These are phyloP conservation scores for Tylopilus sp. DNA, from an alignment of 768 basidiomycete genomes.

Conservation along the genomic window DNA sequence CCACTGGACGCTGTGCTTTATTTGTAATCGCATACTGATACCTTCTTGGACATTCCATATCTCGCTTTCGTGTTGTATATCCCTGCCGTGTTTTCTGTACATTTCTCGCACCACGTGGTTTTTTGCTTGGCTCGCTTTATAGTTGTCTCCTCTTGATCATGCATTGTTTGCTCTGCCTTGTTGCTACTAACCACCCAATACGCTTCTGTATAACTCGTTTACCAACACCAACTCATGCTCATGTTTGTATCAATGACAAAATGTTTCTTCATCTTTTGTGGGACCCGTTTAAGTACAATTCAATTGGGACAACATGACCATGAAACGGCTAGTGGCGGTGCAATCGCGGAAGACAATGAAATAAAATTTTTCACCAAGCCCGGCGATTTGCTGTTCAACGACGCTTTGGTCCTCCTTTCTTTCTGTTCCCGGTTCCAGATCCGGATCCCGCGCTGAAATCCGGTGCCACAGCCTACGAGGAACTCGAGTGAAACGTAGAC, in stretches of 20 bases:
- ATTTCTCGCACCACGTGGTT: slow-evolving; percentile 1
- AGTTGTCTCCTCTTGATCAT: background rate
- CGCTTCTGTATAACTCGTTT: slow-evolving; percentile 16
- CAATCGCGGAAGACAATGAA: background rate
- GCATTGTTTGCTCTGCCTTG: background rate
- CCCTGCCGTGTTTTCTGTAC: slow-evolving; percentile 11
- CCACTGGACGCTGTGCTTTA: slow-evolving; percentile 4
- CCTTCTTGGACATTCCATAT: slow-evolving; percentile 21
- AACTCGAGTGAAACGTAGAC: slow-evolving; percentile 2
- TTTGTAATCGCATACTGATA: slow-evolving; percentile 12
- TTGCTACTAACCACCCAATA: slow-evolving; percentile 3
- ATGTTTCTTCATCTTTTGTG: background rate
- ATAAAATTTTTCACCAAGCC: too few relatives aligned
- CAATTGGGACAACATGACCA: background rate
- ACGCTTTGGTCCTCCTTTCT: slow-evolving; percentile 19
- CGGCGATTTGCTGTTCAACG: slow-evolving; percentile 13
- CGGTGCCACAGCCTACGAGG: slow-evolving; percentile 2
- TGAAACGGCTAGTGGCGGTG: background rate
- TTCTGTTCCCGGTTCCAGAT: slow-evolving; percentile 11
- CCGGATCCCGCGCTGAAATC: background rate
- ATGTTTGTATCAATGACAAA: slow-evolving; percentile 22
- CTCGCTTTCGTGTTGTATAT: slow-evolving; percentile 17
- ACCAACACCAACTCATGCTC: slow-evolving; percentile 11
- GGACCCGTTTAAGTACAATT: background rate
- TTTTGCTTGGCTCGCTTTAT: slow-evolving; percentile 1